Percentiles rank a stretch among this genome's conserved stretches.
Conservation (phyloP, 1,139 yeast genomes). For the Nakaseomyces sp. region DNA sequence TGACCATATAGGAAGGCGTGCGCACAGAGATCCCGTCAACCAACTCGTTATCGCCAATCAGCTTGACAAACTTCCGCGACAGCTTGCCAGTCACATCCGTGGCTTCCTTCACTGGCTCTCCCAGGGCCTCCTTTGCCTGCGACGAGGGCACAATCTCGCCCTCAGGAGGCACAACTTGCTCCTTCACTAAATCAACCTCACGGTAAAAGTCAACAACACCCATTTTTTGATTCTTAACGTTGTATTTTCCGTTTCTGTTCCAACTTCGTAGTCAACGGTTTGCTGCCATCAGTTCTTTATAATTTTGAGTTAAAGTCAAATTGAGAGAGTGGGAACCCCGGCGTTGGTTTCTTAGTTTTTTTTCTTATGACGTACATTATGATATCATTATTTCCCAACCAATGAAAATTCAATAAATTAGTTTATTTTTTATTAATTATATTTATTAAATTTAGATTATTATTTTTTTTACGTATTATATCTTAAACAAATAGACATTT, state of each 20-base stretch:
- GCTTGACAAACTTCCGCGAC: slow-evolving; percentile 10
- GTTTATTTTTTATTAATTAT: too few species aligned
- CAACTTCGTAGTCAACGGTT: too few species aligned
- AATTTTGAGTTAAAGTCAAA: too few species aligned
- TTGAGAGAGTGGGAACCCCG: too few species aligned
- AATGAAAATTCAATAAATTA: neutral
- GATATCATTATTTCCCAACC: neutral
- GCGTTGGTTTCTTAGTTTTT: too few species aligned
- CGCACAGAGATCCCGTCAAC: slow-evolving; percentile 27
- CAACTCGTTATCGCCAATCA: slow-evolving; percentile 20
- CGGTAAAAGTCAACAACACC: slow-evolving; percentile 23
- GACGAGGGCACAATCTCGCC: slow-evolving; percentile 18
- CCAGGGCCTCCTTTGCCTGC: slow-evolving; percentile 17
- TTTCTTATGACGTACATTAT: too few species aligned
- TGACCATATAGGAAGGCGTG: slow-evolving; percentile 19
- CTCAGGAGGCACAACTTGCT: slow-evolving; percentile 21
- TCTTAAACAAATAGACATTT: too few species aligned
- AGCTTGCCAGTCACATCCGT: slow-evolving; percentile 6
- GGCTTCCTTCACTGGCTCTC: slow-evolving; percentile 10
- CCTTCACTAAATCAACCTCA: slow-evolving; percentile 22
- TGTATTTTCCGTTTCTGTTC: too few species aligned
- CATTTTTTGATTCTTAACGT: too few species aligned
- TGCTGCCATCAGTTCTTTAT: too few species aligned
- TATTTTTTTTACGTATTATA: too few species aligned
- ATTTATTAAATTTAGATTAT: too few species aligned